Conservation (phyloP, 2,329 filamentous ascomycete genomes). For the Apiospora rasikravindrae region DNA sequence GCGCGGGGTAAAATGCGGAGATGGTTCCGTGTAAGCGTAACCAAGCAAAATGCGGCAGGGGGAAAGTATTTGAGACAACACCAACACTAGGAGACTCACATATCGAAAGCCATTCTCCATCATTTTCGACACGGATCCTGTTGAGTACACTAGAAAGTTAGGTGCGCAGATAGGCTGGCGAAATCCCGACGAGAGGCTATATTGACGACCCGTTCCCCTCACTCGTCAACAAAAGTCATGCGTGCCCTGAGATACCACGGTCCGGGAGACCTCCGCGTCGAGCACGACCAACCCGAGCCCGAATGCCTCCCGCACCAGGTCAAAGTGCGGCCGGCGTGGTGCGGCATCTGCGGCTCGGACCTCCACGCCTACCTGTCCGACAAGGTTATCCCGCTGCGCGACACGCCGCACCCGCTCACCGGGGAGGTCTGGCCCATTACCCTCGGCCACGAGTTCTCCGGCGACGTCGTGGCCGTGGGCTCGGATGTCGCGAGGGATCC, state of each 20-base stretch:
- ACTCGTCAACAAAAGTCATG: slow-evolving; percentile 17
- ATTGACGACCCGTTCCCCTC: no score
- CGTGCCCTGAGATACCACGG: slow-evolving; percentile 32
- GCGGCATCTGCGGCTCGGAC: slow-evolving; percentile 43
- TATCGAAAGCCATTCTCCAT: no score
- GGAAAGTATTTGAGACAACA: no score
- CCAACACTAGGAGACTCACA: neutral
- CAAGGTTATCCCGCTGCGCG: slow-evolving; percentile 34
- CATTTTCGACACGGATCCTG: neutral
- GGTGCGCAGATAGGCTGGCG: neutral
- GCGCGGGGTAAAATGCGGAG: slow-evolving; percentile 9
- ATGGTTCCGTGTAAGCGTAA: neutral
- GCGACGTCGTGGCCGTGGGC: slow-evolving; percentile 64
- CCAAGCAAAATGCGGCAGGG: neutral
- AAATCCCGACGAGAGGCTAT: no score
- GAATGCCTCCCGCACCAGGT: slow-evolving; percentile 29
- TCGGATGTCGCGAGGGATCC: slow-evolving; percentile 42
- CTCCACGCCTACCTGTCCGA: slow-evolving; percentile 40
- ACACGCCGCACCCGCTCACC: slow-evolving; percentile 61
- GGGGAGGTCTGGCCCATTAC: slow-evolving; percentile 62
- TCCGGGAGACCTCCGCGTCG: slow-evolving; percentile 29
- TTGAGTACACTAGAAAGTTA: no score
- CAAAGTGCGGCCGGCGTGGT: slow-evolving; percentile 37
- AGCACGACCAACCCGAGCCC: slow-evolving; percentile 29
- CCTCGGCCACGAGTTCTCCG: slow-evolving; percentile 70